Base-by-base conservation (phyloP, 2,329 filamentous ascomycete species). In the Biscogniauxia marginata region DNA sequence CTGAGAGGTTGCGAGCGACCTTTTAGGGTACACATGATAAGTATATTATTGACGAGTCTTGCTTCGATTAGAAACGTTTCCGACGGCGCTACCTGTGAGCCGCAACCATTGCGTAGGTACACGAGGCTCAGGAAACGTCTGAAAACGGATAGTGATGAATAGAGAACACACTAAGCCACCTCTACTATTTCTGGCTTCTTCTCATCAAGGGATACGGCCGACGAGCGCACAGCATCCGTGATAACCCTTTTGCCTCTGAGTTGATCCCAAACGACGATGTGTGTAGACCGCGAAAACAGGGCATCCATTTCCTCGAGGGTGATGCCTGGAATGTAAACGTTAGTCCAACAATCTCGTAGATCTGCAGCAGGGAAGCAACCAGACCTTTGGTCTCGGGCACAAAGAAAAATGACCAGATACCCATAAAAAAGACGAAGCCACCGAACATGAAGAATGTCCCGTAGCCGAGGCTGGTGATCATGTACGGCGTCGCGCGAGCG, bases 371-470 rank as follows among this genome's bases (percentile, higher is more conserved):
- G 7, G 20, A 8, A 23, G 34, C 20, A 11, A 21, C 47, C 46
- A 75, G 65, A 60, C 75, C 75, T 57, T 76, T 77, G 3, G 76
- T 78, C 59, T 78, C 75, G 5, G 76, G 76, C 4, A 77, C 64
- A 44, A 75, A 71, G 66, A 76, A 74, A 60, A 70, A 77, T n/a
- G 75, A 71, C 58, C 73, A 78, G 55, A 74, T 63, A 34, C 72
- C 67, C 20, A 73, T 70, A 19, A 67, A 58, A 45, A 77, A 65
- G 58, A 75, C 74, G 30, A 34, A 34, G 30, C 30, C 65, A 2
- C 72, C 75, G 59, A 78, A 78, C 66, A 79, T 76, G 63, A 78
- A 76, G 63, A 75, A 79, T 2, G 75, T 74, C 16, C 76, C 76
- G 58, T 74, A 78, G 11, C 67, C 58, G 16, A 67, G 50, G n/a